A percentile compares a stretch with the other conserved stretches of the same genome.
Evolutionary conservation across 768 basidiomycete genomes (phyloP).

Genomic region (Trametes cingulata): DNA sequence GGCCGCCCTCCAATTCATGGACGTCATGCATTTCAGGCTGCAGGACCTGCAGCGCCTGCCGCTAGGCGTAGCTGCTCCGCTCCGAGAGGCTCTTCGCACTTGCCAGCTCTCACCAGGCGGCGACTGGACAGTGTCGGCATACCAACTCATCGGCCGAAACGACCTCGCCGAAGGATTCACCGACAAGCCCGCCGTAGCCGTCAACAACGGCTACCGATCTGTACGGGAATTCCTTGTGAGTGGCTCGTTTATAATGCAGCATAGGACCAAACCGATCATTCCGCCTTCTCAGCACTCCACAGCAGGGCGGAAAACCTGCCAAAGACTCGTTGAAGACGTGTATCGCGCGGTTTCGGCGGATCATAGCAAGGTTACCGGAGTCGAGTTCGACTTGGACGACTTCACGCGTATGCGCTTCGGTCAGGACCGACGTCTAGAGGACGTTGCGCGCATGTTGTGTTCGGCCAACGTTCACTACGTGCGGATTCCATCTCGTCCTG

Average conservation of each 20-base stretch:
- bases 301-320: conserved; percentile 51
- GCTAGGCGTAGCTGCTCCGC: conserved; percentile 71
- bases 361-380: conserved; percentile 61
- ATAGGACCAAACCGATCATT: conserved; percentile 10
- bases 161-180: conserved; percentile 72
- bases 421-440: conserved; percentile 85
- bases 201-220: conserved; percentile 55
- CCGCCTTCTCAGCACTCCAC: conserved; percentile 46
- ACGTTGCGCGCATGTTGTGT: conserved; percentile 88
- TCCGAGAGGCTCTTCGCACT: conserved; percentile 82
- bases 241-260: conserved; percentile 8
- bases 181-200: conserved; percentile 45
- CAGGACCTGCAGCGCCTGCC: conserved; percentile 59
- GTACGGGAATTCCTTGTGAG: conserved; percentile 61
- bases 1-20: conserved; percentile 57
- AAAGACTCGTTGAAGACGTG: conserved; percentile 50
- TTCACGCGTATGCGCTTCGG: conserved; percentile 87
- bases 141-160: conserved; percentile 67
- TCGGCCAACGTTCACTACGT: conserved; percentile 73
- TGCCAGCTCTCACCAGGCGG: conserved; percentile 78
- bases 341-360: conserved; percentile 52
- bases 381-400: conserved; percentile 70
- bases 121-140: conserved; percentile 71
- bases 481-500: conserved; percentile 63
- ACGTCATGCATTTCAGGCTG: conserved; percentile 46